Base-by-base conservation (phyloP, 257 asterid species). In the Scutellaria baicalensis region DNA sequence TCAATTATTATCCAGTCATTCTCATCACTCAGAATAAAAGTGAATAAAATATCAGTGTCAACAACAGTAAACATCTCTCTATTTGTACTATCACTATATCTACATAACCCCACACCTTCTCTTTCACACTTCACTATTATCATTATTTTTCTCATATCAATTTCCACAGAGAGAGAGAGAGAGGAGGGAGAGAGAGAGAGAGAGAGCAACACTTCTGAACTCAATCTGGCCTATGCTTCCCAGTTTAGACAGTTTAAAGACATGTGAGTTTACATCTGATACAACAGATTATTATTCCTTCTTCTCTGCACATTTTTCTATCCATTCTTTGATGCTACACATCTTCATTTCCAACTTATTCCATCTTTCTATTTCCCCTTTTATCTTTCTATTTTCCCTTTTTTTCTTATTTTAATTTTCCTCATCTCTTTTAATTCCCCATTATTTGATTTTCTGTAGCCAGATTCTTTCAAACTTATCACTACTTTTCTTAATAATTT, bases 1-100 rank as follows among this genome's bases (percentile, higher is more conserved):
- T 73, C 82, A 83, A 83, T 83, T 75, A 83, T 83, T 80, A 63
- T 67, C 72, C 49, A 57, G 66, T 75, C 72, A 68, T 66, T 67
- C 62, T 45, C 59, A 50, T 27, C 33, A 21, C 23, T 13, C 6
- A 43, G 68, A 70, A 57, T 33, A 13, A 21, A 68, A 50, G 40
- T 33, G 11, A 40, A 66, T 63, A 67, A 75, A 77, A 74, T 62
- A 70, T 81, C 66, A 59, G 52, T 65, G 70, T 74, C 68, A 70
- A 48, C 47, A 73, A 31, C 31, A 57, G 58, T 62, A 27, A 0
- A 27, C 4, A 64, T 64, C 43, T 33, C 36, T 38, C 59, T 21
- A 16, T 49, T 31, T 69, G 73, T 58, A 72, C 76, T 75, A 58
- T 68, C 47, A 65, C 73, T 74, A 55, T 59, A 70, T 66, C 49